Percentiles rank a stretch among this genome's conserved stretches.
These are phyloP conservation scores for Coemansia sp. DNA, from an alignment of 192 early-diverging fungal species.

Conservation along the genomic window DNA sequence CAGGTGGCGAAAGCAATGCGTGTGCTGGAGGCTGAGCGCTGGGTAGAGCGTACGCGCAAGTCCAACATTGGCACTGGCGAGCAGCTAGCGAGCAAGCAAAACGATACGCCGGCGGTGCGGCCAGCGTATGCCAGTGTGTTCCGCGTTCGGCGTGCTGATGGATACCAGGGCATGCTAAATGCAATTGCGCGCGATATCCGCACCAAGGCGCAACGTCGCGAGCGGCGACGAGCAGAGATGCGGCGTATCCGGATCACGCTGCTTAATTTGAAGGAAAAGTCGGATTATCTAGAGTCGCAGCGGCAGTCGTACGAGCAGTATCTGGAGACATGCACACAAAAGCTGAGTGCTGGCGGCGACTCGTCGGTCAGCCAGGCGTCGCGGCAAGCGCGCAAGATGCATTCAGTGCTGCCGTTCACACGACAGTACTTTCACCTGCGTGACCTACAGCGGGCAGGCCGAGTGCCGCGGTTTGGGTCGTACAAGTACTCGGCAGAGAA, in stretches of 20 bases:
- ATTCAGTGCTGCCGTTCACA: slow-evolving; percentile 81
- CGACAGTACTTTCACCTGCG: slow-evolving; percentile 93
- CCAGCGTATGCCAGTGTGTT: slow-evolving; percentile 52
- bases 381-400: slow-evolving; percentile 52
- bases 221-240: slow-evolving; percentile 73
- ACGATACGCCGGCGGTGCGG: slow-evolving; percentile 15
- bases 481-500: slow-evolving; percentile 97
- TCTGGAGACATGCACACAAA: slow-evolving; percentile 83
- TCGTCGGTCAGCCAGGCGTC: slow-evolving; percentile 57
- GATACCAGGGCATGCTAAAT: slow-evolving; percentile 93
- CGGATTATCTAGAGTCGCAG: slow-evolving; percentile 80
- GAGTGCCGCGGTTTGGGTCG: slow-evolving; percentile 93
- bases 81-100: slow-evolving; percentile 5
- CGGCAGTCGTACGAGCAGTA: slow-evolving; percentile 90
- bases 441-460: slow-evolving; percentile 80
- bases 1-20: slow-evolving; percentile 79
- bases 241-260: slow-evolving; percentile 76
- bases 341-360: slow-evolving; percentile 65
- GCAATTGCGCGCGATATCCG: slow-evolving; percentile 90
- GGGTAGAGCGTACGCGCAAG: slow-evolving; percentile 61
- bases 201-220: slow-evolving; percentile 84
- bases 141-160: slow-evolving; percentile 62
- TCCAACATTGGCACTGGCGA: slow-evolving; percentile 56
- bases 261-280: slow-evolving; percentile 80
- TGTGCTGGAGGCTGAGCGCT: slow-evolving; percentile 73